A percentile compares a stretch with the other conserved stretches of the same genome.
These are phyloP conservation scores for Mortierella sp. DNA, from an alignment of 371 early-diverging fungal species.

Conservation along the genomic window DNA sequence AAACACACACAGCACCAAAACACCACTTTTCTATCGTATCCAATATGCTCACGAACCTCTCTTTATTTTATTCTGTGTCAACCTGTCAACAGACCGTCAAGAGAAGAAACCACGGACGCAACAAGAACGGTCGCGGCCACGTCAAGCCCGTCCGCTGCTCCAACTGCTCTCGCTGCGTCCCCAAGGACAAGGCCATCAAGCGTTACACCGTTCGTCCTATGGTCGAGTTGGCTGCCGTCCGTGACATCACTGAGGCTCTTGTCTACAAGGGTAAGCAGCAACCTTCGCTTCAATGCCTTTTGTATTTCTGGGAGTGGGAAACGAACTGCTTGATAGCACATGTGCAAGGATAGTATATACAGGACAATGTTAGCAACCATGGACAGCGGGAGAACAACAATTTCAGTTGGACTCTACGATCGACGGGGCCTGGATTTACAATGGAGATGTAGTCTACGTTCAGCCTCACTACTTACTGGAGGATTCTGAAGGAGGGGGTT, in stretches of 20 bases:
- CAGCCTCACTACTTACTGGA: not conserved
- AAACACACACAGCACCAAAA: not conserved
- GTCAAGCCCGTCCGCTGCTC: slow-evolving; percentile 97
- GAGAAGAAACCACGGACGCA: slow-evolving; percentile 99
- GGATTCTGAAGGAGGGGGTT: not conserved
- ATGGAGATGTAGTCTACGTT: not conserved
- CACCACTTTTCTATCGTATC: not conserved
- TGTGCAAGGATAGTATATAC: not conserved
- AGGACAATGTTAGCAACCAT: not conserved
- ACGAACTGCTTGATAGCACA: not conserved
- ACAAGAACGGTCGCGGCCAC: slow-evolving; percentile 99
- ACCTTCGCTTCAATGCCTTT: not conserved
- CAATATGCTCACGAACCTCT: not conserved
- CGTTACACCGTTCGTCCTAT: slow-evolving; percentile 98
- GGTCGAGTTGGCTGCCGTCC: slow-evolving; percentile 98
- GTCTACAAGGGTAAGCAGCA: slow-evolving; percentile 85
- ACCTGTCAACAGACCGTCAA: slow-evolving; percentile 84
- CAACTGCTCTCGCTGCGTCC: slow-evolving; percentile 98
- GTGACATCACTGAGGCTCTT: slow-evolving; percentile 97
- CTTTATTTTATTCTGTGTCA: not conserved
- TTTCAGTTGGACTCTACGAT: not conserved
- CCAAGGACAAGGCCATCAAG: slow-evolving; percentile 99
- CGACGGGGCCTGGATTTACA: not conserved
- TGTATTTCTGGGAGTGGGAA: not conserved
- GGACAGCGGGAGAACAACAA: not conserved